Evolutionary conservation across 805 yeast genomes (phyloP).

Genomic region (Nakazawaea wickerhamii): DNA sequence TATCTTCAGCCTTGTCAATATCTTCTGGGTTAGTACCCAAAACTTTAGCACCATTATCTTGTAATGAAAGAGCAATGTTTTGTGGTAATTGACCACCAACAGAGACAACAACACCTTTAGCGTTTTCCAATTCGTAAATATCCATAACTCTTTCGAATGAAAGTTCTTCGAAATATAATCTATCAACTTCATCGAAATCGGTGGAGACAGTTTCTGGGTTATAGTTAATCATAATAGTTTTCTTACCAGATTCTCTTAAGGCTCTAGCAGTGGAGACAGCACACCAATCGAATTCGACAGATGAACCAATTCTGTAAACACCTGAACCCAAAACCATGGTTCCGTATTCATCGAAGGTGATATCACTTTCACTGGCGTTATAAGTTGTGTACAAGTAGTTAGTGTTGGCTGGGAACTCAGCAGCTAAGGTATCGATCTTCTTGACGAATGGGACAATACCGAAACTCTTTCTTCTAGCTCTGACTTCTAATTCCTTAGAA

Average conservation of each 20-base stretch:
- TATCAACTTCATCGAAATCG: constrained; percentile 96
- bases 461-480: constrained; percentile 72
- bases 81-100: constrained; percentile 99
- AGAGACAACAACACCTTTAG: constrained; percentile 89
- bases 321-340: constrained; percentile 96
- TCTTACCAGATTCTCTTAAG: constrained; percentile 78
- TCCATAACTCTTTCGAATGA: constrained; percentile 96
- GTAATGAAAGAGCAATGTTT: constrained; percentile 85
- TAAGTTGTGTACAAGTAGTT: constrained; percentile 95
- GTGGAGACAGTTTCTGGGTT: constrained; percentile 99
- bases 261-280: constrained; percentile 97
- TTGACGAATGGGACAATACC: constrained; percentile 91
- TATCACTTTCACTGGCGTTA: constrained; percentile 83
- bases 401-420: constrained; percentile 97
- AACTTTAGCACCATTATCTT: constrained; percentile 77
- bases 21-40: constrained; percentile 93
- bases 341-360: constrained; percentile 84
- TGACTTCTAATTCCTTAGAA: constrained; percentile 71
- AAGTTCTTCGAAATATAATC: constrained; percentile 93
- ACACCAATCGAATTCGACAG: constrained; percentile 99
- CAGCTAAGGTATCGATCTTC: constrained; percentile 95
- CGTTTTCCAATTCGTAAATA: constrained; percentile 86
- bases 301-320: constrained; percentile 97
- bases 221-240: constrained; percentile 94
- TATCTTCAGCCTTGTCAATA: constrained; percentile 96